Base-by-base conservation (phyloP, 306 rosid species). In the Acacia melanoxylon region DNA sequence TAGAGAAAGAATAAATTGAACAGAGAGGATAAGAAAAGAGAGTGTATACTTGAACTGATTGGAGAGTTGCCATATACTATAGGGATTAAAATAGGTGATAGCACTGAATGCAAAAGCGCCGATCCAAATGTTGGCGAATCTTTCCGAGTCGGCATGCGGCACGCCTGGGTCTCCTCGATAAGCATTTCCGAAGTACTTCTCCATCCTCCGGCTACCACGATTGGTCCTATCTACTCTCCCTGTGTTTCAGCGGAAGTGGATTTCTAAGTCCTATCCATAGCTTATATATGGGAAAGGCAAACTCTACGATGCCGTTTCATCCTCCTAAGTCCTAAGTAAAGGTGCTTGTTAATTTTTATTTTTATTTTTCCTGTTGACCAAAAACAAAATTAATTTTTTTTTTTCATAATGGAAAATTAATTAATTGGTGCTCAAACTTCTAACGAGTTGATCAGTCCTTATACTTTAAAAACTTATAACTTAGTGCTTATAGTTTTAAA, bases 151-250 rank as follows among this genome's bases (percentile, higher is more conserved):
- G 3, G 94, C 72, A 31, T 93, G 99, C 4, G 98, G 98, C 45
- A 95, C 91, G 2, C 97, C 75, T 2, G 98, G 98, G 88, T 95
- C 99, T 52, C 98, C 99, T 1, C 99, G 86, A 71, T 95, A 95
- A 1, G 99, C 94, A 40, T 91, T 91, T 20, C 98, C 97, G 81
- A 93, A 95, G 66, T 93, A 93, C 93, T 93, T 95, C 89, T 95
- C 98, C 99, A 91, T 92, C 37, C 63, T 61, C 24, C 62, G 27
- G 25, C 58, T 20, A 1, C 62, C 62, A 78, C 54, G 73, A 35
- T 24, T 24, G 62, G 14, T 33, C 25, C 52, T 13, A 37, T 5
- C 41, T 6, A 37, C 41, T 37, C 6, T 37, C 41, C 41, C 41
- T 46, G 13, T 46, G 52, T 3, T 46, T 46, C 52, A 14, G 52